phyloP scores from a whole-genome alignment of 2,329 filamentous ascomycete genomes.

The Lasiodiplodia hormozganensis region DNA sequence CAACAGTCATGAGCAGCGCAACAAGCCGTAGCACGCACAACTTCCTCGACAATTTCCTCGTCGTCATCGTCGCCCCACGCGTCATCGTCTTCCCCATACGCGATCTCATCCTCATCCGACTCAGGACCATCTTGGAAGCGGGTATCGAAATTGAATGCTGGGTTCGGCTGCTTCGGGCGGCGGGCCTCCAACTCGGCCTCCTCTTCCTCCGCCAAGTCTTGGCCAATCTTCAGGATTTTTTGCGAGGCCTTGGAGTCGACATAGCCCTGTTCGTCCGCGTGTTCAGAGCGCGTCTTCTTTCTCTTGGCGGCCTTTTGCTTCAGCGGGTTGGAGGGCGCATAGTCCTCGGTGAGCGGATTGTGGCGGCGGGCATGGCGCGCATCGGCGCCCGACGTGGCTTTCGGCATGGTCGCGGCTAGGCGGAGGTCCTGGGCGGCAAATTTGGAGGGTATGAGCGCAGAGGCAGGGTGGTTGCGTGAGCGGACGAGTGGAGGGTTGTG shows the following conservation, averaged over 20 bases:
- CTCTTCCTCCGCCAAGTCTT: slow-evolving; percentile 86
- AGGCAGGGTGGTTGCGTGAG: neutral
- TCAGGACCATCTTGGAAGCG: slow-evolving; percentile 65
- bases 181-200: slow-evolving; percentile 56
- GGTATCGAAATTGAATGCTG: slow-evolving; percentile 81
- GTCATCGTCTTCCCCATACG: slow-evolving; percentile 56
- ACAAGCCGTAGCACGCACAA: neutral
- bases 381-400: slow-evolving; percentile 66
- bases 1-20: neutral
- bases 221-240: slow-evolving; percentile 88
- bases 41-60: slow-evolving; percentile 55
- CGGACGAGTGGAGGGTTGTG: neutral
- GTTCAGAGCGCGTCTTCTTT: slow-evolving; percentile 64
- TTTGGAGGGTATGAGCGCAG: neutral
- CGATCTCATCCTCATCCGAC: slow-evolving; percentile 56
- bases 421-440: neutral
- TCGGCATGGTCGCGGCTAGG: slow-evolving; percentile 69
- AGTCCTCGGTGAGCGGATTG: slow-evolving; percentile 93
- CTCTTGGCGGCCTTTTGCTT: slow-evolving; percentile 71
- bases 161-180: slow-evolving; percentile 57
- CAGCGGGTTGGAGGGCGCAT: slow-evolving; percentile 70
- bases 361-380: slow-evolving; percentile 72
- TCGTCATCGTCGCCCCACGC: slow-evolving; percentile 78
- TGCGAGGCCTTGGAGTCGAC: slow-evolving; percentile 88
- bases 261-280: slow-evolving; percentile 71